phyloP scores from a whole-genome alignment of 2,329 filamentous ascomycete species.

The Pseudopyricularia cyperi region DNA sequence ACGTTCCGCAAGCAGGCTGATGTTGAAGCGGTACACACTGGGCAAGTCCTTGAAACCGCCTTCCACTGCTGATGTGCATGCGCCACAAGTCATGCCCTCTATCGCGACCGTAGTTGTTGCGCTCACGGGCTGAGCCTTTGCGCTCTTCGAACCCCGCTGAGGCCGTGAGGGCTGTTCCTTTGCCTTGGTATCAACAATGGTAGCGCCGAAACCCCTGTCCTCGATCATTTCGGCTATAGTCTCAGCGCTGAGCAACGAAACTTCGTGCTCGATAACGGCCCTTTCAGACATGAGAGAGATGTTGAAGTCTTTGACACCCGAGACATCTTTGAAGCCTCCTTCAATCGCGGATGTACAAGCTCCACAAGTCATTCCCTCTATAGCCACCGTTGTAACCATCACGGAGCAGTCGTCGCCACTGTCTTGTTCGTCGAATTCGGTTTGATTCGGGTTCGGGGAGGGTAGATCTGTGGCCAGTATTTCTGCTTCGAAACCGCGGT shows the following conservation, averaged over 20 bases:
- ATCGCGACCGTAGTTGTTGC: constrained; percentile 77
- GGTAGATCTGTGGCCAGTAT: constrained; percentile 73
- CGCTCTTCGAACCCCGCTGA: constrained; percentile 17
- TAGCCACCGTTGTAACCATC: constrained; percentile 61
- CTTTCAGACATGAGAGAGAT: constrained; percentile 76
- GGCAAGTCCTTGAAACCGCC: constrained; percentile 64
- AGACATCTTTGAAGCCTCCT: constrained; percentile 61
- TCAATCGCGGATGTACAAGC: constrained; percentile 81
- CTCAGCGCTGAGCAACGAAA: constrained; percentile 34
- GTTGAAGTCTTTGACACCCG: constrained; percentile 62
- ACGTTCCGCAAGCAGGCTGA: constrained; percentile 84
- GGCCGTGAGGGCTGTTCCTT: constrained; percentile 14
- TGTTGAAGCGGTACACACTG: constrained; percentile 81
- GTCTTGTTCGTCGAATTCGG: constrained; percentile 11
- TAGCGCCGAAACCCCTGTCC: constrained; percentile 69
- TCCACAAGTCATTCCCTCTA: constrained; percentile 85
- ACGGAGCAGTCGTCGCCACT: constrained; percentile 23
- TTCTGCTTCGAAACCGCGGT: constrained; percentile 82
- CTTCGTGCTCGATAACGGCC: constrained; percentile 74
- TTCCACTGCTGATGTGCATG: constrained; percentile 87
- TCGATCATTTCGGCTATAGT: constrained; percentile 48
- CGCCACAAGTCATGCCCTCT: constrained; percentile 95
- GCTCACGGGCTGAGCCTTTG: constrained; percentile 34
- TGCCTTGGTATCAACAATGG: constrained; percentile 58
- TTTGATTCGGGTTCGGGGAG: constrained; percentile 30